These are phyloP conservation scores for Solanum commersonii DNA, from an alignment of 257 asterid species.

Conservation along the genomic window DNA sequence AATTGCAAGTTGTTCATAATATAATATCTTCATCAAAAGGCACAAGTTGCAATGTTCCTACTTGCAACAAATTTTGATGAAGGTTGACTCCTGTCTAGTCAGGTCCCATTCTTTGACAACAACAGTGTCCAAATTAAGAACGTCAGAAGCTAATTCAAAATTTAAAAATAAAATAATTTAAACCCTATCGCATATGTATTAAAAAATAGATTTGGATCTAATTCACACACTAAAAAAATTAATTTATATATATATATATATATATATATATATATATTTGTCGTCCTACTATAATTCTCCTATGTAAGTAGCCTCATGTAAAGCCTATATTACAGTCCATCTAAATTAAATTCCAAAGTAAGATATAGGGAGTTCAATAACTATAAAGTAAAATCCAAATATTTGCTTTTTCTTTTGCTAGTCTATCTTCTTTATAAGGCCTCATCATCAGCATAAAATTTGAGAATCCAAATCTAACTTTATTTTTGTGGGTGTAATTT, in stretches of 20 bases:
- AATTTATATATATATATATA: too few species aligned
- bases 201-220: too few species aligned
- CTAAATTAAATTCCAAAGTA: neutral
- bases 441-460: neutral
- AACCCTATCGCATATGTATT: too few species aligned
- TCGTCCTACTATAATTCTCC: neutral
- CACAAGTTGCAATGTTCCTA: neutral
- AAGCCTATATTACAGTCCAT: neutral
- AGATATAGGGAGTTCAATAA: neutral
- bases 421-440: neutral
- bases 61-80: neutral
- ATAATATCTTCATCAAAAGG: neutral
- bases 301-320: neutral
- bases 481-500: neutral
- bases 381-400: neutral
- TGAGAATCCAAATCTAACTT: constrained; percentile 1
- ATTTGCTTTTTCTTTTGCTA: neutral
- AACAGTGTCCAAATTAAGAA: neutral
- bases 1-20: neutral
- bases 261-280: too few species aligned
- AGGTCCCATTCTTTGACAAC: neutral
- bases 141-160: too few species aligned
- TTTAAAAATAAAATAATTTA: too few species aligned
- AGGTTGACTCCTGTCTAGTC: neutral
- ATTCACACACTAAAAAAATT: too few species aligned